These are phyloP conservation scores for Ganoderma sinense DNA, from an alignment of 1,284 basidiomycete species.

Conservation along the genomic window DNA sequence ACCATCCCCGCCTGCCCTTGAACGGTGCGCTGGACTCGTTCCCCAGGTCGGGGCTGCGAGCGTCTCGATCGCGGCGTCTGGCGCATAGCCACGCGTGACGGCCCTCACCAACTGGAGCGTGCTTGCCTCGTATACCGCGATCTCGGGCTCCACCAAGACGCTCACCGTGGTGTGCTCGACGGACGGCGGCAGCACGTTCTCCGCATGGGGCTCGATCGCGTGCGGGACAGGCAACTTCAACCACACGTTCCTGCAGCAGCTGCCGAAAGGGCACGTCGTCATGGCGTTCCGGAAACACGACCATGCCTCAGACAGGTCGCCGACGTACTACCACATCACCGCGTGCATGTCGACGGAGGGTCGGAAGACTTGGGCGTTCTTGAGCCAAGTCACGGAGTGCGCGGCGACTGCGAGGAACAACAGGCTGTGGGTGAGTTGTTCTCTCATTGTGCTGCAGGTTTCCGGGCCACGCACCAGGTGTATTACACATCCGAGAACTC, in stretches of 20 bases:
- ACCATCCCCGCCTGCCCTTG: conserved; percentile 52
- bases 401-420: not conserved
- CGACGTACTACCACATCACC: conserved; percentile 17
- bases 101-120: conserved; percentile 8
- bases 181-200: conserved; percentile 14
- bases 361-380: not conserved
- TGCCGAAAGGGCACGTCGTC: conserved; percentile 15
- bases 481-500: conserved; percentile 15
- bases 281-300: conserved; percentile 21
- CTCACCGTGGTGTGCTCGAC: conserved; percentile 7
- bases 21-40: conserved; percentile 73
- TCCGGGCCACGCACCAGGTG: not conserved
- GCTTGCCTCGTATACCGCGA: conserved; percentile 7
- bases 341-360: conserved; percentile 4
- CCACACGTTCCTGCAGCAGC: conserved; percentile 17
- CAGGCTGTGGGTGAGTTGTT: not conserved
- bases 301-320: not conserved
- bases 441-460: not conserved
- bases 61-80: conserved; percentile 12
- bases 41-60: conserved; percentile 67
- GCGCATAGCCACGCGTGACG: conserved; percentile 18
- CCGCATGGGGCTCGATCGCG: conserved; percentile 14
- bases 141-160: conserved; percentile 4
- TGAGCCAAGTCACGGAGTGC: not conserved
- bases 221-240: conserved; percentile 13